Base-by-base conservation (phyloP, 2,329 filamentous ascomycete genomes). In the Colletotrichum tropicale region DNA sequence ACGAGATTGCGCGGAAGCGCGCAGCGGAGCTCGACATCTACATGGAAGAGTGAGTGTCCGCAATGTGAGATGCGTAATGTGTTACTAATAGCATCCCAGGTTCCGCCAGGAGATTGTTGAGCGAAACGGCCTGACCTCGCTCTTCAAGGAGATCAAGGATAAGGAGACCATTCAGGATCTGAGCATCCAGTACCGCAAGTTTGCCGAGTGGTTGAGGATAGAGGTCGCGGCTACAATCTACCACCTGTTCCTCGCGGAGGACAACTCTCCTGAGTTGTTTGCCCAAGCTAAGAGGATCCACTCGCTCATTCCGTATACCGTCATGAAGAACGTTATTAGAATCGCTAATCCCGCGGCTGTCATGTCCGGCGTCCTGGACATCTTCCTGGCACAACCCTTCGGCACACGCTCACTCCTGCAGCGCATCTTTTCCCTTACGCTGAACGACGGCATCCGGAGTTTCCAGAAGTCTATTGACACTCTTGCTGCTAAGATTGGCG, bases 171-270 rank as follows among this genome's bases (percentile, higher is more conserved):
- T 99, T 69, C 91, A 92, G 78, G 95, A 98, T 79, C 90, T 99
- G 69, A 98, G 95, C 81, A 93, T 98, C 13, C 96, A 98, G 83
- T 98, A 98, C 84, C 95, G 97, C 81, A 99, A 98, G 83, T 98
- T 99, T 82, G 96, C 96, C 21, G 97, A 99, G 84, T 99, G 97
- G 97, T 88, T 98, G 66, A 93, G 97, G 52, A 99, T 99, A 81
- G 97, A 99, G 86, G 93, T 99, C 65, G 97, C 97, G 28, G 97
- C 97, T 55, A 98, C 97, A 26, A 92, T 98, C 75, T 99, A 99
- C 82, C 97, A 99, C 84, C 89, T 99, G 38, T 99, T 99, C 89
- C 90, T 99, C 60, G 97, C 97, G 8, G 97, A 99, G 84, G 97
- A 99, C 86, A 99, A 99, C 84, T 98, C 96, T 0, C 96, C 97